Evolutionary conservation across 2,329 filamentous ascomycete species (phyloP).

Genomic region (Colletotrichum cuscutae): DNA sequence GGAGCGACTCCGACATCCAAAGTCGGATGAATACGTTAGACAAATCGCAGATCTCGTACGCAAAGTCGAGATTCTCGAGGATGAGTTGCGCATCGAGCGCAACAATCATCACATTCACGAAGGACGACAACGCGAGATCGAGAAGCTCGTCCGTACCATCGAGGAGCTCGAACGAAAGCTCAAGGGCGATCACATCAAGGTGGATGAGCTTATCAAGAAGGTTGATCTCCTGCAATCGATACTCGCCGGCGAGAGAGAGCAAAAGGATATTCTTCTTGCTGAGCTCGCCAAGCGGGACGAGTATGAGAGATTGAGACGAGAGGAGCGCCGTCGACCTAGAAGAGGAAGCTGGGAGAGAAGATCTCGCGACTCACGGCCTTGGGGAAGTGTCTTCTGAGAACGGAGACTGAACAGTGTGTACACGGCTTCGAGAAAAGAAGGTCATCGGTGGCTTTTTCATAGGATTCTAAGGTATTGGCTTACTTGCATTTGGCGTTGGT

Average conservation of each 20-base stretch:
- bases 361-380: slow-evolving; percentile 5
- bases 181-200: slow-evolving; percentile 15
- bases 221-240: slow-evolving; percentile 26
- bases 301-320: slow-evolving; percentile 2
- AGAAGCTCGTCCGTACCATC: slow-evolving; percentile 17
- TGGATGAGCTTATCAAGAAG: slow-evolving; percentile 24
- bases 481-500: background rate
- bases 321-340: slow-evolving; percentile 18
- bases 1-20: slow-evolving; percentile 17
- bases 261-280: slow-evolving; percentile 19
- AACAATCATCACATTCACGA: slow-evolving; percentile 12
- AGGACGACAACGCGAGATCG: slow-evolving; percentile 19
- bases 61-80: slow-evolving; percentile 28
- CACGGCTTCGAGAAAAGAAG: background rate
- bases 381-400: slow-evolving; percentile 6
- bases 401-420: background rate
- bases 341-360: slow-evolving; percentile 28
- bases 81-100: slow-evolving; percentile 25
- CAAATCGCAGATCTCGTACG: slow-evolving; percentile 25
- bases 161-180: slow-evolving; percentile 27
- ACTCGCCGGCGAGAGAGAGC: slow-evolving; percentile 20
- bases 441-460: background rate
- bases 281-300: slow-evolving; percentile 29
- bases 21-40: slow-evolving; percentile 15
- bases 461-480: background rate